Evolutionary conservation across 176 grass and related monocot genomes (phyloP).

Genomic region (Oryza nivara): DNA sequence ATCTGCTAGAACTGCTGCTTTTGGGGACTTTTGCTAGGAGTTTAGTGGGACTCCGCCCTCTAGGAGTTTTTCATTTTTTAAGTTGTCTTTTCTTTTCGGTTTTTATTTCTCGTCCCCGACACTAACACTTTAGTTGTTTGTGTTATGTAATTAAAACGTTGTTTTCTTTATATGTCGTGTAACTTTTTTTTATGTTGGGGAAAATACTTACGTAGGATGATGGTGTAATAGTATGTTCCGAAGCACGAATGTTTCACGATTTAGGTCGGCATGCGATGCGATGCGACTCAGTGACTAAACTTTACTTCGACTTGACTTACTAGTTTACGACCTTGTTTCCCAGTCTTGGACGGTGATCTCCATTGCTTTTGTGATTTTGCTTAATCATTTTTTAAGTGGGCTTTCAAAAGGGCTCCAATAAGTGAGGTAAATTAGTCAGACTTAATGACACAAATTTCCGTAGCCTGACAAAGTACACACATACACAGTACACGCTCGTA

Average conservation of each 20-base stretch:
- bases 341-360: neutral
- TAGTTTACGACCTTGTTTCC: neutral
- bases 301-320: conserved; percentile 9
- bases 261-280: neutral
- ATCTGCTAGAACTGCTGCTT: too few species aligned
- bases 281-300: neutral
- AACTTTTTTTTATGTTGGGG: too few species aligned
- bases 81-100: too few species aligned
- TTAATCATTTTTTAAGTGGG: neutral
- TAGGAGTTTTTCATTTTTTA: too few species aligned
- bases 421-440: neutral
- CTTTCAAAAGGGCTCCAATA: neutral
- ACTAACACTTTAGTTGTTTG: too few species aligned
- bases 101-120: too few species aligned
- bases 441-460: neutral
- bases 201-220: too few species aligned
- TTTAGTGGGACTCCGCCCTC: too few species aligned
- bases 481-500: neutral
- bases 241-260: neutral
- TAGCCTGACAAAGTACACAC: neutral
- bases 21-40: too few species aligned
- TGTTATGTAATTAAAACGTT: too few species aligned
- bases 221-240: too few species aligned
- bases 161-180: too few species aligned
- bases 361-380: neutral